Conservation (phyloP, 768 basidiomycete genomes). For the Lactarius deliciosus region DNA sequence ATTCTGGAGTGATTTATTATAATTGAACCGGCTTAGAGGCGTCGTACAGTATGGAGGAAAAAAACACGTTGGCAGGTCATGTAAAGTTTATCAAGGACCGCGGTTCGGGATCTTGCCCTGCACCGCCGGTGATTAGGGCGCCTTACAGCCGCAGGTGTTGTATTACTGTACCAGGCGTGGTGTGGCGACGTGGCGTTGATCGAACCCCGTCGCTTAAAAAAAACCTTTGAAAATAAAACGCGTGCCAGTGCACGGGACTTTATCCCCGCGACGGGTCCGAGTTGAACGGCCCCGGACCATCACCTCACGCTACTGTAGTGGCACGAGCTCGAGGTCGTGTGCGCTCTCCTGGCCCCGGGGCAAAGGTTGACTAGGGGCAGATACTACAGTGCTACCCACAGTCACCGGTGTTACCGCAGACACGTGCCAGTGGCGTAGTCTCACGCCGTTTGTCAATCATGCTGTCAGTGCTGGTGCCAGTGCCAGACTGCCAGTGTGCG, state of each 20-base stretch:
- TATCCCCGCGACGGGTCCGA: background rate
- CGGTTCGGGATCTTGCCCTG: background rate
- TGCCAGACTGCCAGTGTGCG: no score
- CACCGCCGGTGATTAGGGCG: background rate
- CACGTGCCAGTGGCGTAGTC: background rate
- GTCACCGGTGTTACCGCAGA: background rate
- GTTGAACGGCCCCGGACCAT: background rate
- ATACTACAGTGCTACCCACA: background rate
- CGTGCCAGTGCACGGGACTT: background rate
- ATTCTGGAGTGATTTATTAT: no score
- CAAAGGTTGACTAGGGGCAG: no score
- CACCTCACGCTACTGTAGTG: background rate
- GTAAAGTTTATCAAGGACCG: background rate
- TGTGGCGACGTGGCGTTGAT: background rate
- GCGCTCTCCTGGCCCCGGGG: no score
- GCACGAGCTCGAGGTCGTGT: no score
- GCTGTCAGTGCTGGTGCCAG: background rate
- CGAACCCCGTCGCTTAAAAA: background rate
- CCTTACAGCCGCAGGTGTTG: background rate
- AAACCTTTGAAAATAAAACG: background rate
- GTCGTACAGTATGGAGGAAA: no score
- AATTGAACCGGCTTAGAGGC: no score
- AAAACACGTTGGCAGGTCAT: background rate
- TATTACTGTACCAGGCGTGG: slow-evolving; percentile 1
- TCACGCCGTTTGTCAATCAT: background rate